These are phyloP conservation scores for Penicillium sp. DNA, from an alignment of 2,329 filamentous ascomycete genomes.

Conservation along the genomic window DNA sequence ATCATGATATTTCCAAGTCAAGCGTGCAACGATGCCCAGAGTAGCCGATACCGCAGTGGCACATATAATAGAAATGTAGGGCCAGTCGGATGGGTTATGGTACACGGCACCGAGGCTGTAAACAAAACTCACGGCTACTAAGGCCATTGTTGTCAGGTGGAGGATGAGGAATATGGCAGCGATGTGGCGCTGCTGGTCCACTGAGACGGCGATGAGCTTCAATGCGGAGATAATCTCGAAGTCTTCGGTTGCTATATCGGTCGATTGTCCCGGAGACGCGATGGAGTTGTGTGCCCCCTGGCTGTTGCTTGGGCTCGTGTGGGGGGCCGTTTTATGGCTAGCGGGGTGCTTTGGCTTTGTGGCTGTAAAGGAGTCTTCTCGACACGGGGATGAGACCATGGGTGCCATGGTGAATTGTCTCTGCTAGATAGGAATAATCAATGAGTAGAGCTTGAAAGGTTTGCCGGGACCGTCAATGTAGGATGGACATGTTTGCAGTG, in stretches of 20 bases:
- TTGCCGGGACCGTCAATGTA: too few species aligned
- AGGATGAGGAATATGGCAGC: constrained; percentile 63
- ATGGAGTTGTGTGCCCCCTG: constrained; percentile 29
- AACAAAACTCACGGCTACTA: constrained; percentile 39
- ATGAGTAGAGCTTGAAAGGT: neutral
- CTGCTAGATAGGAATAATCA: too few species aligned
- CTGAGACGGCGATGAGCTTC: constrained; percentile 72
- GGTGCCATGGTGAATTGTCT: neutral
- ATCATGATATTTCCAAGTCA: constrained; percentile 61
- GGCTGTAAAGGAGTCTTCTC: neutral
- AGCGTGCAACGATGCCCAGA: constrained; percentile 60
- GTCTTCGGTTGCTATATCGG: neutral
- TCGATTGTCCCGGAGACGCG: constrained; percentile 20
- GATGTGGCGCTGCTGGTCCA: constrained; percentile 75
- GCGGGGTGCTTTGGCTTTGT: neutral
- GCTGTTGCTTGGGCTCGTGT: constrained; percentile 29
- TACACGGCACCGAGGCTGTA: constrained; percentile 43
- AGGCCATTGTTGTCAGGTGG: constrained; percentile 52
- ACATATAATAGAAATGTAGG: constrained; percentile 22
- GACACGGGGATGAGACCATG: neutral
- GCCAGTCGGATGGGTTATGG: constrained; percentile 25
- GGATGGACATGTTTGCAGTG: neutral
- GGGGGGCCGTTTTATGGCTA: neutral
- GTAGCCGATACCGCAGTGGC: constrained; percentile 63
- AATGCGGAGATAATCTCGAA: constrained; percentile 65